These are phyloP conservation scores for Copromyces sp. DNA, from an alignment of 495 filamentous ascomycete genomes.

Conservation along the genomic window DNA sequence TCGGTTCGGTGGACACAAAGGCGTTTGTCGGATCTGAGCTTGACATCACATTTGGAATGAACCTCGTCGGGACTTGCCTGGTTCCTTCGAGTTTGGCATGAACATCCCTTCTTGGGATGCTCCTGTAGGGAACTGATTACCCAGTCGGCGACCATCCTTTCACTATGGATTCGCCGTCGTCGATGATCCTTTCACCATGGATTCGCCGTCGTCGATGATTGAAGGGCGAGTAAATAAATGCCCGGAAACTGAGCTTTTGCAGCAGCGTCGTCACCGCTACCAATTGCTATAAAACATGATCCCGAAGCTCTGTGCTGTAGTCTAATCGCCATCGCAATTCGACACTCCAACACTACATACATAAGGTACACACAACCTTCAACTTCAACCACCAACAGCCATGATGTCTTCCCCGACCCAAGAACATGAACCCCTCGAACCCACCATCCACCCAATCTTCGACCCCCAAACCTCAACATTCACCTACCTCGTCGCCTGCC, in stretches of 20 bases:
- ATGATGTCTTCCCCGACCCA: neutral
- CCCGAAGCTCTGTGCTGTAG: neutral
- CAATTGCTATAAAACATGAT: neutral
- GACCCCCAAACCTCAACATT: slow-evolving; percentile 41
- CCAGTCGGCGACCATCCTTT: neutral
- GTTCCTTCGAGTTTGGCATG: neutral
- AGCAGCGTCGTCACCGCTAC: neutral
- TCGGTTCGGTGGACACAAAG: neutral
- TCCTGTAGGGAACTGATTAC: neutral
- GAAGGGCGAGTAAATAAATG: neutral
- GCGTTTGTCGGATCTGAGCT: neutral
- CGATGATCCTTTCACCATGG: neutral
- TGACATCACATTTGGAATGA: neutral
- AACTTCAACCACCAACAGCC: neutral
- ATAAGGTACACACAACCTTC: neutral
- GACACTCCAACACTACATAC: neutral
- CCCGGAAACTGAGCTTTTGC: neutral
- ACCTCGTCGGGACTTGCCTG: neutral
- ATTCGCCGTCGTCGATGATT: neutral
- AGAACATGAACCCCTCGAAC: slow-evolving; percentile 1
- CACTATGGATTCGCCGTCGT: neutral
- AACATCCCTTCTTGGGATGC: neutral
- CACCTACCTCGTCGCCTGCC: slow-evolving; percentile 52
- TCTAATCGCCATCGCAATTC: neutral
- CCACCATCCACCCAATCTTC: slow-evolving; percentile 21